Conservation (phyloP, 2,329 filamentous ascomycete species). For the Xylaria multiplex region DNA sequence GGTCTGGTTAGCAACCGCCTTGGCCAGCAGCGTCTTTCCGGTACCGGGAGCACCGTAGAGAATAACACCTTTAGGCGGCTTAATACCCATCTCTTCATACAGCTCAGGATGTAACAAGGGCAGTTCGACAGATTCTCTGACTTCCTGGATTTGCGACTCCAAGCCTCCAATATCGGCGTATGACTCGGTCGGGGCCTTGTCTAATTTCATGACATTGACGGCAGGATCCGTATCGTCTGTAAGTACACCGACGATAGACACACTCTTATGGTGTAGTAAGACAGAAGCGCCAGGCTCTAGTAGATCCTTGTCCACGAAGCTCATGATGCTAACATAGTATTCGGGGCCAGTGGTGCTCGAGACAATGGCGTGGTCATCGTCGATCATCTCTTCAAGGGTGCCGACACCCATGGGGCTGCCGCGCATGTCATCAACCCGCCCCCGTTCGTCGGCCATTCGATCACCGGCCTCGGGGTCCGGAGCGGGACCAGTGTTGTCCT, state of each 20-base stretch:
- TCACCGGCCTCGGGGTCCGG: slow-evolving; percentile 81
- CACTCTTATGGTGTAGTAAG: slow-evolving; percentile 94
- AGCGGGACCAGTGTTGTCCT: slow-evolving; percentile 72
- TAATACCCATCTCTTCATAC: slow-evolving; percentile 99
- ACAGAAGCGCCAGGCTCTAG: slow-evolving; percentile 96
- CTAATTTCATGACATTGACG: slow-evolving; percentile 98
- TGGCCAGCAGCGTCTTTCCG: slow-evolving; percentile 94
- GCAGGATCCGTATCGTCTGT: slow-evolving; percentile 96
- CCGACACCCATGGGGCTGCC: slow-evolving; percentile 99
- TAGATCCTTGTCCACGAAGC: slow-evolving; percentile 98
- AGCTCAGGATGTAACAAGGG: slow-evolving; percentile 94
- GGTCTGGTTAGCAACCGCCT: slow-evolving; percentile 98
- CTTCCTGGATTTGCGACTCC: slow-evolving; percentile 95
- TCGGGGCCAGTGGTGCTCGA: slow-evolving; percentile 97
- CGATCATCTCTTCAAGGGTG: slow-evolving; percentile 97
- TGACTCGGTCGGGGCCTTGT: slow-evolving; percentile 97
- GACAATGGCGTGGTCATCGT: slow-evolving; percentile 98
- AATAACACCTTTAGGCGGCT: slow-evolving; percentile 98
- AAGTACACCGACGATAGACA: slow-evolving; percentile 95
- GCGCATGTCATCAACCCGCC: slow-evolving; percentile 96
- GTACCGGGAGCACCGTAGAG: slow-evolving; percentile 97
- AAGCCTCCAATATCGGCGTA: slow-evolving; percentile 98
- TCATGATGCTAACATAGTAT: slow-evolving; percentile 99
- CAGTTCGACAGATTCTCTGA: slow-evolving; percentile 94
- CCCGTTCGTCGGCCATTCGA: slow-evolving; percentile 91